Conservation (phyloP, 345 rosid species). For the Eutrema yunnanense region DNA sequence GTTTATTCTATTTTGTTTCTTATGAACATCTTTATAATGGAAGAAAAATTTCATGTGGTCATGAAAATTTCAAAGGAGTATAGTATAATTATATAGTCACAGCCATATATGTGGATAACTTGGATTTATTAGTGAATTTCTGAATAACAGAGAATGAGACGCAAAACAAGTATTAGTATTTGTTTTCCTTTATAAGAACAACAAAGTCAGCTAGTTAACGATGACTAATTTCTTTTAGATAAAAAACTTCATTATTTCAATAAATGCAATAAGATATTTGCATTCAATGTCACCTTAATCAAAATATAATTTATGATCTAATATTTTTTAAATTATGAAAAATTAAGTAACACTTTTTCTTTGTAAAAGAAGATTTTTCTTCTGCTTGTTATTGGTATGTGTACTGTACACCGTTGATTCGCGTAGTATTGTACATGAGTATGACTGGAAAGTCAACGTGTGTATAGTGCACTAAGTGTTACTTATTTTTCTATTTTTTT, state of each 20-base stretch:
- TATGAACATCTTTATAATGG: slow-evolving; percentile 3
- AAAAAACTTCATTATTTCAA: background rate
- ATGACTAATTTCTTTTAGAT: background rate
- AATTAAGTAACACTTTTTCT: too few relatives aligned
- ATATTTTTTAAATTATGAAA: too few relatives aligned
- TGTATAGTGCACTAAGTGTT: too few relatives aligned
- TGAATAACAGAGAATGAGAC: background rate
- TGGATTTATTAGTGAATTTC: background rate
- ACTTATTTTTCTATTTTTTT: too few relatives aligned
- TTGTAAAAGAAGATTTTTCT: too few relatives aligned
- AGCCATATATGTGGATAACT: background rate
- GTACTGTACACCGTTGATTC: too few relatives aligned
- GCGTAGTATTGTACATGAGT: too few relatives aligned
- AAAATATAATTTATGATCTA: too few relatives aligned
- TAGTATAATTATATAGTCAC: background rate
- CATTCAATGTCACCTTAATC: too few relatives aligned
- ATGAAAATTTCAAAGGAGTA: background rate
- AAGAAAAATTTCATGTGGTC: slow-evolving; percentile 22
- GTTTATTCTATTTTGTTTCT: slow-evolving; percentile 21
- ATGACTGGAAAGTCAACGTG: too few relatives aligned
- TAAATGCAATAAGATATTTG: too few relatives aligned
- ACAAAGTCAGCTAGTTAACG: background rate
- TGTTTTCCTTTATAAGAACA: background rate
- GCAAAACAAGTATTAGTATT: background rate
- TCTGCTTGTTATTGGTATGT: too few relatives aligned